Evolutionary conservation across 306 rosid genomes (phyloP).

Genomic region (Casuarina equisetifolia): DNA sequence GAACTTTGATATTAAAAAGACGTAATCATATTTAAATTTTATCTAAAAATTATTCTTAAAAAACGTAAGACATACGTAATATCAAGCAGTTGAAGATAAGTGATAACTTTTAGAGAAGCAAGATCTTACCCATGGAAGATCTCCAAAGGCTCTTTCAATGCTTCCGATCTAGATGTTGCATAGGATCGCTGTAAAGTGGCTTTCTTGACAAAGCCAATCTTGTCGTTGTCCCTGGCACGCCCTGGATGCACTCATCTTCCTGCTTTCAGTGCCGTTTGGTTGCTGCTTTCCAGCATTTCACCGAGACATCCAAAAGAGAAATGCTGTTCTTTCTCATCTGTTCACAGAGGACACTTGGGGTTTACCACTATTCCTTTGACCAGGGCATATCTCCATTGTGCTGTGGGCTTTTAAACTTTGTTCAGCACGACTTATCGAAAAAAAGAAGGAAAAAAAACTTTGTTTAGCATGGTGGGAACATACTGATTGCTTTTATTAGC

Average conservation of each 20-base stretch:
- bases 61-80: too few species aligned
- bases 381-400: not conserved
- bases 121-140: not conserved
- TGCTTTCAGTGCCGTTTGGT: not conserved
- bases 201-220: not conserved
- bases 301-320: not conserved
- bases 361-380: not conserved
- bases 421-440: constrained; percentile 28
- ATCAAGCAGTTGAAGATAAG: too few species aligned
- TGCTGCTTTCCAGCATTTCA: constrained; percentile 3
- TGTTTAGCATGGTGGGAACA: constrained; percentile 58
- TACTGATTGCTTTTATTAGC: constrained; percentile 26
- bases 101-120: not conserved
- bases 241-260: not conserved
- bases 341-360: not conserved
- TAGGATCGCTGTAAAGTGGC: not conserved
- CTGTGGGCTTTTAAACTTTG: constrained; percentile 16
- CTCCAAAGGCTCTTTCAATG: not conserved
- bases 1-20: too few species aligned
- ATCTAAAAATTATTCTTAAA: too few species aligned
- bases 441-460: not conserved
- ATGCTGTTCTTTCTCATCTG: not conserved
- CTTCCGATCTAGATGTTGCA: not conserved
- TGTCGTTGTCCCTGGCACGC: not conserved
- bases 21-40: too few species aligned